A percentile compares a stretch with the other conserved stretches of the same genome.
Conservation (phyloP, 441 rosid genomes). For the Populus tomentosa region DNA sequence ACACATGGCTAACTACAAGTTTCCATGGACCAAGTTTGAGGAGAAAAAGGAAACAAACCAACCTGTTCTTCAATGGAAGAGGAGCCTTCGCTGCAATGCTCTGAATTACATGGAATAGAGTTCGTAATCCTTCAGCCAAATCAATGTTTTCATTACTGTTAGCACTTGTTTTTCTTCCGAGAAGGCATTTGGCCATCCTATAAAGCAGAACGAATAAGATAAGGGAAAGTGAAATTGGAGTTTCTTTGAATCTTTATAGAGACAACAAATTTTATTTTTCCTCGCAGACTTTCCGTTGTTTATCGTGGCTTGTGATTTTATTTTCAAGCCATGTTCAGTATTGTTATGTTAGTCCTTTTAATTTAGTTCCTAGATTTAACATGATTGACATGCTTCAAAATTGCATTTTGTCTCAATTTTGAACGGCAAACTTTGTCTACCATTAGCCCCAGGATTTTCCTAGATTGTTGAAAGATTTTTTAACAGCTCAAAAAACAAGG, state of each 20-base stretch:
- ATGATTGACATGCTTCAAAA: neutral
- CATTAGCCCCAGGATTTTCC: no score
- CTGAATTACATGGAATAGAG: conserved; percentile 12
- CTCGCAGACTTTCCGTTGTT: neutral
- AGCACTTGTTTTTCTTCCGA: neutral
- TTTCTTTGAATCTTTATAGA: neutral
- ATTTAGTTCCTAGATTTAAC: no score
- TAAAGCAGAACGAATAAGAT: neutral
- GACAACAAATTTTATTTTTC: neutral
- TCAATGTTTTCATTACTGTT: neutral
- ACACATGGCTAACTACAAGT: conserved; percentile 53
- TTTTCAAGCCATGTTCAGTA: neutral
- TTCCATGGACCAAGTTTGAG: conserved; percentile 51
- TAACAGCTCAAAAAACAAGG: no score
- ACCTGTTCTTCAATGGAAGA: conserved; percentile 39
- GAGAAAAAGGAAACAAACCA: conserved; percentile 24
- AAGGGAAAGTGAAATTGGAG: neutral
- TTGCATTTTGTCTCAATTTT: neutral
- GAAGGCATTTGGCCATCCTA: neutral
- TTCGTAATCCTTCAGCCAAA: neutral
- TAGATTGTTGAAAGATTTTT: no score
- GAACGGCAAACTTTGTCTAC: neutral
- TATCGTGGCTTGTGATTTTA: neutral
- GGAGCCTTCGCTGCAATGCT: conserved; percentile 49
- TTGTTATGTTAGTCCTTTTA: neutral